A percentile compares a stretch with the other conserved stretches of the same genome.
Conservation (phyloP, 2,329 filamentous ascomycete species). For the Myriosclerotinia curreyana region DNA sequence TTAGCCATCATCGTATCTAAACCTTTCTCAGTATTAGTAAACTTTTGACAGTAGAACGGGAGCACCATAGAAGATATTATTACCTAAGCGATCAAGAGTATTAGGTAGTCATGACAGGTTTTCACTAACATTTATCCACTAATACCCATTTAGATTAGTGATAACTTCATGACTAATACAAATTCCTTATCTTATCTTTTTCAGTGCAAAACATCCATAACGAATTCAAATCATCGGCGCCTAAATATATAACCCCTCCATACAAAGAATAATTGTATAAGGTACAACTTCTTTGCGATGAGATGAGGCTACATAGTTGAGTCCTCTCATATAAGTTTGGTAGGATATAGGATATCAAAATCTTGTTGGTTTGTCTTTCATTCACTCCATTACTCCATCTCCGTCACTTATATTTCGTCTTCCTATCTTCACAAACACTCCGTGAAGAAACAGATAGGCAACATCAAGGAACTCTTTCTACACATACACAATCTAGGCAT, state of each 20-base stretch:
- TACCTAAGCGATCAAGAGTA: too few species aligned
- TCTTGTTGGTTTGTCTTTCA: background rate
- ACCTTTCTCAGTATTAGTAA: background rate
- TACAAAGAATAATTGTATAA: constrained; percentile 5
- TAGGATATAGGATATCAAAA: background rate
- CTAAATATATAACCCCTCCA: constrained; percentile 4
- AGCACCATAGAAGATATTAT: too few species aligned
- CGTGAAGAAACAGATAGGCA: background rate
- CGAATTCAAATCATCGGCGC: background rate
- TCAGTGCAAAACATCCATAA: background rate
- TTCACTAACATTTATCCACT: background rate
- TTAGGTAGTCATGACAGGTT: too few species aligned
- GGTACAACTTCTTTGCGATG: background rate
- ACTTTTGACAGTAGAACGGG: too few species aligned
- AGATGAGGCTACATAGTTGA: background rate
- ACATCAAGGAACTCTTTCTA: background rate
- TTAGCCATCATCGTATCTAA: background rate
- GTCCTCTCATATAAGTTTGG: background rate
- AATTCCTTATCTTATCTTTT: constrained; percentile 5
- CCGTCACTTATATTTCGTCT: constrained; percentile 2
- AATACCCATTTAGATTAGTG: background rate
- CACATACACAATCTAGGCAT: background rate
- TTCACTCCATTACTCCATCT: background rate
- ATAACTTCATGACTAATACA: background rate
- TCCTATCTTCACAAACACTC: background rate